phyloP scores from a whole-genome alignment of 2,329 filamentous ascomycete species.

The Monosporascus sp. region DNA sequence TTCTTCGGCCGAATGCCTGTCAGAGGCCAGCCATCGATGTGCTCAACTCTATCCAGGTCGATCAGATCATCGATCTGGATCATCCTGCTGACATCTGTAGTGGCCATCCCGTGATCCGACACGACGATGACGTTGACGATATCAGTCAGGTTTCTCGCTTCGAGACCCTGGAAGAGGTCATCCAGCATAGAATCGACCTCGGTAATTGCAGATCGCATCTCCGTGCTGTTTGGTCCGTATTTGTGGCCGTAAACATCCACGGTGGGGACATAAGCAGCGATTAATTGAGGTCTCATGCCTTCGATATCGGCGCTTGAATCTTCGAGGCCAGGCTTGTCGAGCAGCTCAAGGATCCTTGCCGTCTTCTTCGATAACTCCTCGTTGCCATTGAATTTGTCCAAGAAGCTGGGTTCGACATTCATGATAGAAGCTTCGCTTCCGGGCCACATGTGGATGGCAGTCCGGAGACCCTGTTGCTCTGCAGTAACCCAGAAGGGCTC shows the following conservation, averaged over 20 bases:
- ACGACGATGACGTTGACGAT: constrained; percentile 96
- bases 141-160: constrained; percentile 74
- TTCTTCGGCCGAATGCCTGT: constrained; percentile 81
- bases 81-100: constrained; percentile 72
- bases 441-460: constrained; percentile 97
- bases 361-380: constrained; percentile 74
- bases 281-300: constrained; percentile 74
- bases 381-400: constrained; percentile 79
- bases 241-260: constrained; percentile 83
- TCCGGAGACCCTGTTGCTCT: constrained; percentile 70
- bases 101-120: constrained; percentile 97
- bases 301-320: constrained; percentile 42
- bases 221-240: constrained; percentile 91
- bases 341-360: constrained; percentile 68
- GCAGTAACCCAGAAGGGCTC: constrained; percentile 94
- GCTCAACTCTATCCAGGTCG: constrained; percentile 69
- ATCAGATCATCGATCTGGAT: constrained; percentile 88
- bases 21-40: constrained; percentile 90
- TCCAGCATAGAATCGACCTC: constrained; percentile 81
- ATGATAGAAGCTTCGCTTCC: constrained; percentile 85
- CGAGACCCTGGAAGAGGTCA: constrained; percentile 67
- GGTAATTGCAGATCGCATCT: constrained; percentile 72
- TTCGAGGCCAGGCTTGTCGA: constrained; percentile 75
- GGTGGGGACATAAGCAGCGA: constrained; percentile 90
- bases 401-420: constrained; percentile 66